A percentile compares a stretch with the other conserved stretches of the same genome.
These are phyloP conservation scores for Apiospora koreana DNA, from an alignment of 2,329 filamentous ascomycete species.

Conservation along the genomic window DNA sequence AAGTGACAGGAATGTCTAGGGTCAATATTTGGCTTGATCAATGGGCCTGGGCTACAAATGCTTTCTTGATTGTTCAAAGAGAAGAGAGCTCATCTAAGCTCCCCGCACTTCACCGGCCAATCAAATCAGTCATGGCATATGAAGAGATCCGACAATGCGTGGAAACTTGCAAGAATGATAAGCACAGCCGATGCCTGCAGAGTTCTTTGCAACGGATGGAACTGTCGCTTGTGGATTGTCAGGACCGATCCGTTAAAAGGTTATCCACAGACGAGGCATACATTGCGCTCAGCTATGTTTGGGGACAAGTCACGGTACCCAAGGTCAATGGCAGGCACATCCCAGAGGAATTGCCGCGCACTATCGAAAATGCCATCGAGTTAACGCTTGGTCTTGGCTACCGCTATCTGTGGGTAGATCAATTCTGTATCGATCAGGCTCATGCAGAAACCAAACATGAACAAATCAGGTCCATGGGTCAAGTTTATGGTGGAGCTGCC, in stretches of 20 bases:
- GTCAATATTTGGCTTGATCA: too few species aligned
- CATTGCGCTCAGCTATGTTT: background rate
- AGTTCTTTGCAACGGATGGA: background rate
- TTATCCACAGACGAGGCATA: background rate
- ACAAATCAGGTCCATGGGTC: background rate
- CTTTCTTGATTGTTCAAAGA: too few species aligned
- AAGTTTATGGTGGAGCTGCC: background rate
- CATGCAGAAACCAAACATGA: background rate
- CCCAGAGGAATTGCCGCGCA: background rate
- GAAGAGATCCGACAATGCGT: background rate
- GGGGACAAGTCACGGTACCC: background rate
- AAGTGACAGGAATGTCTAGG: too few species aligned
- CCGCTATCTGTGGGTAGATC: background rate
- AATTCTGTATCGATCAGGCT: background rate
- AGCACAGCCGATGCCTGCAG: background rate
- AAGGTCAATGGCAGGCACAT: too few species aligned
- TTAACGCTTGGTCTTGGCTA: background rate
- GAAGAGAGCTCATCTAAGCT: too few species aligned
- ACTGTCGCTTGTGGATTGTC: background rate
- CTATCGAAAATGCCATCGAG: background rate
- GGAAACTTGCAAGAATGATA: background rate
- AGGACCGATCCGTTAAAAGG: background rate
- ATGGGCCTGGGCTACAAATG: too few species aligned
- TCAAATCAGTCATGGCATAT: background rate
- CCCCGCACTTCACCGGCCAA: background rate